Conservation (phyloP, 108 stramenopile species). For the Fistulifera pelliculosa region DNA sequence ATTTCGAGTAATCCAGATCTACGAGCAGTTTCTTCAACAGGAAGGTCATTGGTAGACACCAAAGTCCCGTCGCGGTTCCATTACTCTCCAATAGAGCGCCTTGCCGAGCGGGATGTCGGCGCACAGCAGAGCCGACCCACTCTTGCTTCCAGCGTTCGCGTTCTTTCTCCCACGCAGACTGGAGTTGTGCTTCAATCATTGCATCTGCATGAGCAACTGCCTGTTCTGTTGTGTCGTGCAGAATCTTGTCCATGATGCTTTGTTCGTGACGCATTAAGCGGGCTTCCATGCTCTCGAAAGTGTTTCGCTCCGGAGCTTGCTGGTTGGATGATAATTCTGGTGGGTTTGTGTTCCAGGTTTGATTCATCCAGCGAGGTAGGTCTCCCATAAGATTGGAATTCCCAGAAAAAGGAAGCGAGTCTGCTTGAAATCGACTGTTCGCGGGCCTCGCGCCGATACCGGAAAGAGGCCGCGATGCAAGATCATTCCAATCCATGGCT, state of each 20-base stretch:
- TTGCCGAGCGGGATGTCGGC: neutral
- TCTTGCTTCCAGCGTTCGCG: constrained; percentile 32
- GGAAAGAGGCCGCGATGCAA: constrained; percentile 20
- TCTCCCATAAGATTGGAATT: constrained; percentile 13
- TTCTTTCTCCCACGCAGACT: constrained; percentile 32
- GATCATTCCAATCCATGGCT: constrained; percentile 14
- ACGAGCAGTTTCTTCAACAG: neutral
- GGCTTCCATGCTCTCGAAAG: constrained; percentile 12
- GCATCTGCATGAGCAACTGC: constrained; percentile 14
- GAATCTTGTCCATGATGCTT: constrained; percentile 20
- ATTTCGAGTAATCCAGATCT: neutral
- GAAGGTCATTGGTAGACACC: neutral
- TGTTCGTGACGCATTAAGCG: constrained; percentile 14
- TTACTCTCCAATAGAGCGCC: constrained; percentile 10
- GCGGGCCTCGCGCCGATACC: constrained; percentile 14
- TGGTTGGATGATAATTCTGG: neutral
- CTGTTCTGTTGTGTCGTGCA: constrained; percentile 16
- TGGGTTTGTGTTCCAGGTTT: constrained; percentile 1
- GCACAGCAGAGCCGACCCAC: constrained; percentile 14
- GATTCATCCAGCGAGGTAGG: constrained; percentile 18
- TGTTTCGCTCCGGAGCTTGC: neutral
- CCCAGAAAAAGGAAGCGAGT: constrained; percentile 13
- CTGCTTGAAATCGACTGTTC: neutral
- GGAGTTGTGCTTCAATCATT: constrained; percentile 18
- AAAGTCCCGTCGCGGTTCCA: neutral